phyloP scores from a whole-genome alignment of 495 filamentous ascomycete species.

The Chaetomium cochliodes region DNA sequence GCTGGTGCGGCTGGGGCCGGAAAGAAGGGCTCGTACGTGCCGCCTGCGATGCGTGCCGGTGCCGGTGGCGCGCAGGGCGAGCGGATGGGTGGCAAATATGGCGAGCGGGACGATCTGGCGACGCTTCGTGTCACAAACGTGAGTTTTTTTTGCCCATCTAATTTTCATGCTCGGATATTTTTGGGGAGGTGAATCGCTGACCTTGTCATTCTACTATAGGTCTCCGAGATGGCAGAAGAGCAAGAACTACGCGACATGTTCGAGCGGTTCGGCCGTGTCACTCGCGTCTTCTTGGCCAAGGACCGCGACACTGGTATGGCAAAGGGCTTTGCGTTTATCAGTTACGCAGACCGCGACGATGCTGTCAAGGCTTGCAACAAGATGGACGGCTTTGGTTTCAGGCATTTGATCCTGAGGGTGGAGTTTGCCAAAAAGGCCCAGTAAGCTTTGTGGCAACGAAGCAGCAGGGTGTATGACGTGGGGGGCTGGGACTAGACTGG shows the following conservation, averaged over 20 bases:
- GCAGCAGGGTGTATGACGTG: neutral
- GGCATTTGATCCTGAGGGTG: slow-evolving; percentile 84
- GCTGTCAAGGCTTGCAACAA: slow-evolving; percentile 91
- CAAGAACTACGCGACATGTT: slow-evolving; percentile 93
- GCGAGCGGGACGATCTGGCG: slow-evolving; percentile 92
- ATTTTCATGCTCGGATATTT: slow-evolving; percentile 13
- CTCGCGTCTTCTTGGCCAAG: slow-evolving; percentile 94
- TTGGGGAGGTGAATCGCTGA: slow-evolving; percentile 22
- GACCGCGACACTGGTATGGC: slow-evolving; percentile 91
- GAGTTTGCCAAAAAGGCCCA: slow-evolving; percentile 84
- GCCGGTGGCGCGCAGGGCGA: slow-evolving; percentile 65
- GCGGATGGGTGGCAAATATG: slow-evolving; percentile 84
- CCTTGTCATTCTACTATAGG: slow-evolving; percentile 49
- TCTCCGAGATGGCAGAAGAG: slow-evolving; percentile 96
- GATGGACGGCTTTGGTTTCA: slow-evolving; percentile 95
- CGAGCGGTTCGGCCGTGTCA: slow-evolving; percentile 93
- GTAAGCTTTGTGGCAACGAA: slow-evolving; percentile 25
- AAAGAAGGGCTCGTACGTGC: slow-evolving; percentile 80
- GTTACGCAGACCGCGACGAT: slow-evolving; percentile 83
- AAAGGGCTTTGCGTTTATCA: slow-evolving; percentile 98
- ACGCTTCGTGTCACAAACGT: slow-evolving; percentile 97
- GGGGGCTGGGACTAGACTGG: slow-evolving; percentile 7
- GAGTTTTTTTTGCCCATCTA: slow-evolving; percentile 52
- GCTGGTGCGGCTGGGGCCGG: slow-evolving; percentile 60
- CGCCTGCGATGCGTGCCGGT: slow-evolving; percentile 82